Conservation (phyloP, 2,329 filamentous ascomycete species). For the Tolypocladium guangdongense region DNA sequence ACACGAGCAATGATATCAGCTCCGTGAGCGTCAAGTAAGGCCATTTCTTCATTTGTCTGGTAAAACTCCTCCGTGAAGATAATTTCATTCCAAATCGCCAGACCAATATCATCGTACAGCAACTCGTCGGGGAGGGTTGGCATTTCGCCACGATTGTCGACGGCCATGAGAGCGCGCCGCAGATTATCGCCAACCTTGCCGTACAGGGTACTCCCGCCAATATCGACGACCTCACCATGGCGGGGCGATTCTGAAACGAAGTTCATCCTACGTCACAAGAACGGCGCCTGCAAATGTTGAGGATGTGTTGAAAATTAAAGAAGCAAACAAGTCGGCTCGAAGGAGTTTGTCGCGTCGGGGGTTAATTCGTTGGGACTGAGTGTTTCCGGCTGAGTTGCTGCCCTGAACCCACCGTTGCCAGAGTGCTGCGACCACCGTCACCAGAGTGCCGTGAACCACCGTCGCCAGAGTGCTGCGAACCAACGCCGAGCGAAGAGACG, state of each 20-base stretch:
- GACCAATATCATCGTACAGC: constrained; percentile 26
- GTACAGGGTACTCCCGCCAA: constrained; percentile 25
- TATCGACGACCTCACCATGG: constrained; percentile 25
- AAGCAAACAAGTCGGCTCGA: not conserved
- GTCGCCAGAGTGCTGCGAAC: not conserved
- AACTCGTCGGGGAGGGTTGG: constrained; percentile 27
- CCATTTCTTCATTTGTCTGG: constrained; percentile 29
- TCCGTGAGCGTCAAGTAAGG: constrained; percentile 23
- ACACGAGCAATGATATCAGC: constrained; percentile 20
- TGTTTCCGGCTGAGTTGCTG: not conserved
- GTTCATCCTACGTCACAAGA: not conserved
- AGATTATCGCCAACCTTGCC: constrained; percentile 16
- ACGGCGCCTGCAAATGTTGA: not conserved
- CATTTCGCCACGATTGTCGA: constrained; percentile 12
- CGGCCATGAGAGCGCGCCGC: constrained; percentile 11
- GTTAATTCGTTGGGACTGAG: too few species aligned
- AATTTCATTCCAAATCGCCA: constrained; percentile 29
- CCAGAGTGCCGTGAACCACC: not conserved
- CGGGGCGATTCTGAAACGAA: not conserved
- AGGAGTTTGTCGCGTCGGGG: too few species aligned
- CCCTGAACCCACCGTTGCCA: not conserved
- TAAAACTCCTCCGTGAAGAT: constrained; percentile 28
- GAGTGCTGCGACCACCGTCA: not conserved
- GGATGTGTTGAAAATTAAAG: not conserved
- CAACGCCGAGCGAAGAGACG: not conserved